These are phyloP conservation scores for Globisporangium parvum DNA, from an alignment of 352 stramenopile species.

Conservation along the genomic window DNA sequence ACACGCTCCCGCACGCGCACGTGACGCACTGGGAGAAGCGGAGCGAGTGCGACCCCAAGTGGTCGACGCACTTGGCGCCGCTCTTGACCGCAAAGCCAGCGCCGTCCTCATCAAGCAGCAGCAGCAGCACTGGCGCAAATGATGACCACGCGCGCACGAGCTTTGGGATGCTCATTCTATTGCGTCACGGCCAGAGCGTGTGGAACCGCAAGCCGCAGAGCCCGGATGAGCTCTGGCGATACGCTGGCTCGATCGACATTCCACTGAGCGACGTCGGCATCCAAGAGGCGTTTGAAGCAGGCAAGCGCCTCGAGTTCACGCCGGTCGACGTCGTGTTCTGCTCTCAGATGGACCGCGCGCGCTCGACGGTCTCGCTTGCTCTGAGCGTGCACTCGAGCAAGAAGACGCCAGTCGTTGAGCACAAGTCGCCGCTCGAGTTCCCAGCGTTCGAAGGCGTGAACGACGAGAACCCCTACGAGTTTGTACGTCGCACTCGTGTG, in stretches of 20 bases:
- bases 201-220: constrained; percentile 80
- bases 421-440: constrained; percentile 64
- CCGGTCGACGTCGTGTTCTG: constrained; percentile 82
- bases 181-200: constrained; percentile 82
- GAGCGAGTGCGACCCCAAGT: constrained; percentile 52
- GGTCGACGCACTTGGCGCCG: constrained; percentile 40
- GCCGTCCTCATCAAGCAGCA: not conserved
- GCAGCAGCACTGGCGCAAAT: constrained; percentile 1
- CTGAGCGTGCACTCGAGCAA: constrained; percentile 77
- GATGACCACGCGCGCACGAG: constrained; percentile 34
- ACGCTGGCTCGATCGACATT: constrained; percentile 81
- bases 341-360: constrained; percentile 80
- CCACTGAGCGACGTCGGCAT: constrained; percentile 78
- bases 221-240: constrained; percentile 71
- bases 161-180: constrained; percentile 72
- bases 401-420: constrained; percentile 75
- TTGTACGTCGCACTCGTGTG: constrained; percentile 42
- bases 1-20: constrained; percentile 66
- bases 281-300: constrained; percentile 75
- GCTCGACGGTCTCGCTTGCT: constrained; percentile 68
- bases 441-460: constrained; percentile 67
- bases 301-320: constrained; percentile 66
- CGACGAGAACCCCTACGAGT: constrained; percentile 71
- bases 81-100: not conserved
- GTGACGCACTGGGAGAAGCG: constrained; percentile 66